Evolutionary conservation across 2,329 filamentous ascomycete species (phyloP), one percentile per base, ranked within the genome.

Genomic region (Clonostachys rhizophaga): DNA sequence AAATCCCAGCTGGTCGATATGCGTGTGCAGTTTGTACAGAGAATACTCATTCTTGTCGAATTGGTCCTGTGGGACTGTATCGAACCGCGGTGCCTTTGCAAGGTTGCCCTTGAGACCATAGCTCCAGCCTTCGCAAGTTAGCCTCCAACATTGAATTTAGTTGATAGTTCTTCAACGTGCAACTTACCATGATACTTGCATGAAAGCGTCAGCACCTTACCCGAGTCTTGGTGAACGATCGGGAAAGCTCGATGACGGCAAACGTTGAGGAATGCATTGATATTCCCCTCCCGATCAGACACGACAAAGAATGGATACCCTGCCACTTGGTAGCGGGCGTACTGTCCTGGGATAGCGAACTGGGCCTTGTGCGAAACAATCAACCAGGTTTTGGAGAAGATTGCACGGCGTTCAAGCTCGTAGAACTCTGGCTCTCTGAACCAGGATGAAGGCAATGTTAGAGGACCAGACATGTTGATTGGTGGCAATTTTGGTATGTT

Each of bases 201-300:
- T 0, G 74, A 68, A 33, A 84, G 69, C 33, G 83, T 72, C 51
- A 63, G 70, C 40, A 71, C 71, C 34, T 69, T 69, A 3, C 81
- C 81, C 8, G 69, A 63, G 4, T 75, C 68, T 42, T 72, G 69
- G 5, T 66, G 70, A 7, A 81, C 76, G 8, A 84, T 72, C 0
- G 78, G 76, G 55, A 77, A 84, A 16, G 81, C 81, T 7, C 81
- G 70, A 58, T 84, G 81, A 3, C 80, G 66, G 61, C 81, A 84
- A 34, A 83, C 69, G 55, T 84, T 84, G 63, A 84, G 81, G 58
- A 83, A 83, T 12, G 71, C 79, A 47, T 78, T 75, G 59, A 83
- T 72, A 7, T 70, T 68, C 7, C 71, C 72, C 8, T 73, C 62
- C 18, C 74, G 69, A 55, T 81, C 76, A 16, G 63, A 64, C 44